These are phyloP conservation scores for Hygrophila difformis DNA, from an alignment of 257 asterid genomes.

Conservation along the genomic window DNA sequence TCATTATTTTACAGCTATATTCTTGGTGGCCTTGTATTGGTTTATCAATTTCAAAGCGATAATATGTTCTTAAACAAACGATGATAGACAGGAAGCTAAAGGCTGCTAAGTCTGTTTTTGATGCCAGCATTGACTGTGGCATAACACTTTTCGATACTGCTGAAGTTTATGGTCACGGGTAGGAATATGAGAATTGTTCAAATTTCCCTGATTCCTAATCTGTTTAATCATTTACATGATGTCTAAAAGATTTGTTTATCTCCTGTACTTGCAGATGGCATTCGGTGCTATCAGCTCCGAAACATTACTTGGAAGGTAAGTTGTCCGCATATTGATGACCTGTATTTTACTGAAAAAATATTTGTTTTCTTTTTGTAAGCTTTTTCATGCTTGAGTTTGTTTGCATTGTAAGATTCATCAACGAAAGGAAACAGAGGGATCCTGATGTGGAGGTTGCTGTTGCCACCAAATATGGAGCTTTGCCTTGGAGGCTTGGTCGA, in stretches of 20 bases:
- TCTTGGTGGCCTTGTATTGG: no score
- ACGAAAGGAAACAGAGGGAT: conserved; percentile 62
- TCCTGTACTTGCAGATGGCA: conserved; percentile 48
- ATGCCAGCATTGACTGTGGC: conserved; percentile 67
- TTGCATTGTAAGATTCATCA: conserved; percentile 50
- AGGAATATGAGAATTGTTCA: conserved; percentile 21
- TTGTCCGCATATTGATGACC: conserved; percentile 1
- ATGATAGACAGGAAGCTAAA: conserved; percentile 69
- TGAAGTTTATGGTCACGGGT: conserved; percentile 93
- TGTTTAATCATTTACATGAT: neutral
- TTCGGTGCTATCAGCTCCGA: conserved; percentile 90
- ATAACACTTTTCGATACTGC: conserved; percentile 83
- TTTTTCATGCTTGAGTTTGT: conserved; percentile 7
- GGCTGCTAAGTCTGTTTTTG: conserved; percentile 83
- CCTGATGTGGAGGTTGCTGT: conserved; percentile 61
- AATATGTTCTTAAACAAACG: conserved; percentile 3
- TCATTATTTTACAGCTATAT: no score
- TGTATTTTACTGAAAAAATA: neutral
- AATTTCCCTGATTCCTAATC: neutral
- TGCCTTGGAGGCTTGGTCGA: conserved; percentile 96
- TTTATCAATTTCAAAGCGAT: neutral
- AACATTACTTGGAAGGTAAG: conserved; percentile 82
- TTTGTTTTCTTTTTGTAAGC: neutral
- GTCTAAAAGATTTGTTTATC: neutral
- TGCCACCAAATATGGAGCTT: conserved; percentile 89